phyloP scores from a whole-genome alignment of 441 rosid species.

The Bruguiera hainesii region DNA sequence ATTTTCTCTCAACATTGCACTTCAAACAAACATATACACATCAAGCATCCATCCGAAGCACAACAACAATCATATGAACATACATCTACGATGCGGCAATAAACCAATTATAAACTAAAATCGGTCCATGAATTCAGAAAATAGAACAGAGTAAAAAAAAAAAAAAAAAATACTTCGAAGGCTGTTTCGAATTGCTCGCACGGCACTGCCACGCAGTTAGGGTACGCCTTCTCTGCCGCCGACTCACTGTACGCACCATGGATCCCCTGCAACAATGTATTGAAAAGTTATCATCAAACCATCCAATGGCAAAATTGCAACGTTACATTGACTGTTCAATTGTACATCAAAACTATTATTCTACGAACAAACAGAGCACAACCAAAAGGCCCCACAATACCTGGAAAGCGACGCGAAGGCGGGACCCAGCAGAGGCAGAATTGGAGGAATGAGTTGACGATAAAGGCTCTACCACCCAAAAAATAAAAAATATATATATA shows the following conservation, averaged over 20 bases:
- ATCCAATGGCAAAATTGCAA: not conserved
- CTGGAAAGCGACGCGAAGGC: conserved; percentile 96
- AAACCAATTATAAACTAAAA: too few relatives aligned
- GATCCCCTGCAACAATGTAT: conserved; percentile 54
- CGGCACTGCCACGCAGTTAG: conserved; percentile 89
- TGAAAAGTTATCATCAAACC: not conserved
- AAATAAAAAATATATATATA: not conserved
- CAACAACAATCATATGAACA: too few relatives aligned
- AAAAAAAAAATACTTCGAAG: conserved; percentile 48
- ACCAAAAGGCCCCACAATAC: conserved; percentile 22
- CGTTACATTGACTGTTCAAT: not conserved
- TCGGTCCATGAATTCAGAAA: not conserved
- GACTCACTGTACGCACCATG: conserved; percentile 89
- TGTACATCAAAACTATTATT: not conserved
- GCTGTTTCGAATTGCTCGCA: conserved; percentile 92
- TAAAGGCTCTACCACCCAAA: conserved; percentile 54
- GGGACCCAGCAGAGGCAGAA: conserved; percentile 53
- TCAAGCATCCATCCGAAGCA: too few relatives aligned
- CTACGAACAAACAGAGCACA: too few relatives aligned
- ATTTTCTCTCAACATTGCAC: not conserved
- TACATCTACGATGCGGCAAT: too few relatives aligned
- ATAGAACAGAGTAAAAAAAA: not conserved
- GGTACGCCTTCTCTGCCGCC: conserved; percentile 92
- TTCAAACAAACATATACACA: too few relatives aligned
- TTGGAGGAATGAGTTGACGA: conserved; percentile 49